Evolutionary conservation across 2,329 filamentous ascomycete genomes (phyloP), one percentile per base, ranked within the genome.

Genomic region (Keithomyces neogunnii): DNA sequence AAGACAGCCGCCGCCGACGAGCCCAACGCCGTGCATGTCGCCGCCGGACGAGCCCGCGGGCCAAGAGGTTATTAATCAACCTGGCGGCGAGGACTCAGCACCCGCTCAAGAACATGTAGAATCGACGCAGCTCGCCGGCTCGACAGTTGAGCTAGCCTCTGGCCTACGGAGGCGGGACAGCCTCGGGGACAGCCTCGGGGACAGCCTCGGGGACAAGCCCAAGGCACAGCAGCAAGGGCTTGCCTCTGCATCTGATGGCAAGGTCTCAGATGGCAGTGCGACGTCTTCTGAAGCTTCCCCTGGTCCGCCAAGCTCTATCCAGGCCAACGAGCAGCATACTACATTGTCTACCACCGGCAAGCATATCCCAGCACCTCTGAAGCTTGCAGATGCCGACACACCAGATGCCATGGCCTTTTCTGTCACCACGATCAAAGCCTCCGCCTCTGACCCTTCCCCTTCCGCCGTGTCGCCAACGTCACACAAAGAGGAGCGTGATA

Each of bases 391-490:
- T 33, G 53, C 28, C 36, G 58, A 50, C 39, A 39, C 39, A 32
- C 38, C 50, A n/a, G 66, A 73, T 38, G 56, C 56, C 49, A 68
- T 75, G 69, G 65, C 69, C 45, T 72, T 75, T 46, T 76, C 76
- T 4, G 68, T 75, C 44, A 66, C 74, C 7, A 78, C 74, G 2
- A 61, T 80, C 46, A 76, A 73, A 55, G 76, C 77, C 26, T 60
- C 69, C 26, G 69, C n/a, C 2, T 28, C 69, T 19, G 19, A 19
- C 19, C 19, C 19, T 19, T 19, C 19, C 19, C 19, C 19, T 19
- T 19, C 19, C 19, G 19, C 19, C 19, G 19, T 19, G 19, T 19
- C 19, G 19, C 19, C 19, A 19, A 63, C 69, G 29, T 58, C 66
- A n/a, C 59, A 68, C 4, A 62, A 66, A 43, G 58, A 59, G 49